Base-by-base conservation (phyloP, 2,329 filamentous ascomycete species). In the Esteya vermicola region DNA sequence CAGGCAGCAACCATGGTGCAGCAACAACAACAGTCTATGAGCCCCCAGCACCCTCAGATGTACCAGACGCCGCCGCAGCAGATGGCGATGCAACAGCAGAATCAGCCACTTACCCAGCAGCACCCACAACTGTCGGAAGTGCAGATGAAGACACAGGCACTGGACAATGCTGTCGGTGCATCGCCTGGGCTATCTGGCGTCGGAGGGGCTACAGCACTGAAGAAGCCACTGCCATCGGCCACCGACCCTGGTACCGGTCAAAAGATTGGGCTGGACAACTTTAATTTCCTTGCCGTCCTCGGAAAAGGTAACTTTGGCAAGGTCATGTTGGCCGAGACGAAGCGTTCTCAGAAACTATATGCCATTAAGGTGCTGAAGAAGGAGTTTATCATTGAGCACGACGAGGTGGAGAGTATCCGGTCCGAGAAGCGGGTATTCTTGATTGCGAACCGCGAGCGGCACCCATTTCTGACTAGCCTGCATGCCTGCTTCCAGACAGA, bases 301-400 rank as follows among this genome's bases (percentile, higher is more conserved):
- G 91, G 91, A 56, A 98, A 98, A 63, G 91, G 91, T 65, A 98
- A 98, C 63, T 98, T 98, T 56, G 91, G 91, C 59, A 98, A 98
- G 63, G 91, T 98, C 63, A 98, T 98, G 91, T 68, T 98, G 59
- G 91, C 91, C 3, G 93, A 98, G 63, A 94, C 91, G 2, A 98
- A 98, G 68, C 78, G 78, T 41, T 78, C 83, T 9, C 85, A 88
- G 60, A 83, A 89, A 58, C 69, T 98, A 8, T 98, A 96, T 57
- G 91, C 91, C 42, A 98, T 98, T 61, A 98, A 98, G 63, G 91
- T 98, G 28, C 66, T 98, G 51, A 98, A 98, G 73, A 98, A 98
- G 65, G 91, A 98, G 59, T 98, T 98, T 59, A 98, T 98, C 56
- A 98, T 98, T 46, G 93, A 98, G 58, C 94, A 98, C 49, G 91